A percentile compares a stretch with the other conserved stretches of the same genome.
phyloP scores from a whole-genome alignment of 306 rosid genomes.

The Acacia melanoxylon region DNA sequence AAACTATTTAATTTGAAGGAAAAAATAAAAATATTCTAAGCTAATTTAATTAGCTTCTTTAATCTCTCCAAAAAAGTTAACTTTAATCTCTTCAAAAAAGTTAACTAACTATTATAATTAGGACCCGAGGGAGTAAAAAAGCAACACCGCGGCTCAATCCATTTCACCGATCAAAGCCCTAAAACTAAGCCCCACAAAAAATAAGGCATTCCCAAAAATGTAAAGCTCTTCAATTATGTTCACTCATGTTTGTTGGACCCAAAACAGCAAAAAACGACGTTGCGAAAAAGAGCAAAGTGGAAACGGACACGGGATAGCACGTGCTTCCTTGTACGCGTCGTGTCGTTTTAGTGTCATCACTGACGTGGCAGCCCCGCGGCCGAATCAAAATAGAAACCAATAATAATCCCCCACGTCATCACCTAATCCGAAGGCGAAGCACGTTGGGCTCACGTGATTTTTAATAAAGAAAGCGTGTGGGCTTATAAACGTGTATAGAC shows the following conservation, averaged over 20 bases:
- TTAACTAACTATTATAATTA: too few species aligned
- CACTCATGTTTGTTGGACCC: background rate
- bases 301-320: background rate
- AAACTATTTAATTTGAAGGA: too few species aligned
- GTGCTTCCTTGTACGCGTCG: constrained; percentile 9
- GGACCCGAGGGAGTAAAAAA: too few species aligned
- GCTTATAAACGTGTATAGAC: constrained; percentile 19
- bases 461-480: constrained; percentile 17
- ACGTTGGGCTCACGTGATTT: background rate
- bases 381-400: constrained; percentile 5
- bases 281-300: background rate
- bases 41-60: too few species aligned
- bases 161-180: background rate
- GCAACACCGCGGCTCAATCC: background rate
- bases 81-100: too few species aligned
- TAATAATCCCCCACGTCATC: constrained; percentile 15
- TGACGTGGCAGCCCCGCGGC: background rate
- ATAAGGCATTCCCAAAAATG: background rate
- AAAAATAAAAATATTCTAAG: too few species aligned
- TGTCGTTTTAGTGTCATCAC: background rate
- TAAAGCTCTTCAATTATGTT: too few species aligned
- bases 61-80: too few species aligned
- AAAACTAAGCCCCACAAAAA: background rate
- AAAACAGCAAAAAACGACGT: background rate
- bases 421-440: background rate